These are phyloP conservation scores for Mycena venus DNA, from an alignment of 768 basidiomycete genomes.

Conservation along the genomic window DNA sequence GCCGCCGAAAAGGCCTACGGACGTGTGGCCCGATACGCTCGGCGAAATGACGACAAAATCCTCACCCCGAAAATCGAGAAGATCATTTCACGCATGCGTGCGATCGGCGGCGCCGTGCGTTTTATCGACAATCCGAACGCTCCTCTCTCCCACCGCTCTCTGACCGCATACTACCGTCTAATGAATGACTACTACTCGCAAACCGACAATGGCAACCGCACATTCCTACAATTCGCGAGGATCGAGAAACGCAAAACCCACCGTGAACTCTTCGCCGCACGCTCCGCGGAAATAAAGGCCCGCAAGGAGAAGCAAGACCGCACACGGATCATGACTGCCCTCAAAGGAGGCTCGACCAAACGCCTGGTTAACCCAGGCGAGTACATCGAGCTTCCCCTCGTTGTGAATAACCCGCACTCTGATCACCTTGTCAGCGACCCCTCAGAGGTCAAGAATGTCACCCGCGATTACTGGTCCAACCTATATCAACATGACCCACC, in stretches of 20 bases:
- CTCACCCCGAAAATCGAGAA: not conserved
- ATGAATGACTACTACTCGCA: not conserved
- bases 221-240: not conserved
- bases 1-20: not conserved
- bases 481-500: slow-evolving; percentile 28
- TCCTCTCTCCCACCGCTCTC: not conserved
- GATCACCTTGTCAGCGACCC: slow-evolving; percentile 16
- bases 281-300: not conserved
- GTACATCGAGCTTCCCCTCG: not conserved
- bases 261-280: not conserved
- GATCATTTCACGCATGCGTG: not conserved
- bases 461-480: slow-evolving; percentile 32
- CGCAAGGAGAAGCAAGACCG: not conserved
- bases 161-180: not conserved
- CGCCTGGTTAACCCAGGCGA: not conserved
- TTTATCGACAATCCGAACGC: not conserved
- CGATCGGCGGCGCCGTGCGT: not conserved
- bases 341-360: not conserved
- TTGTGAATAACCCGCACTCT: not conserved
- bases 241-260: not conserved
- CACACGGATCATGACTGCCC: not conserved
- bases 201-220: not conserved
- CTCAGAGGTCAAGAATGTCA: slow-evolving; percentile 14
- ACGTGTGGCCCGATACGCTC: slow-evolving; percentile 7
- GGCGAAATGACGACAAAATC: not conserved